These are phyloP conservation scores for Exutisphaerella laricina DNA, from an alignment of 2,329 filamentous ascomycete species.

Conservation along the genomic window DNA sequence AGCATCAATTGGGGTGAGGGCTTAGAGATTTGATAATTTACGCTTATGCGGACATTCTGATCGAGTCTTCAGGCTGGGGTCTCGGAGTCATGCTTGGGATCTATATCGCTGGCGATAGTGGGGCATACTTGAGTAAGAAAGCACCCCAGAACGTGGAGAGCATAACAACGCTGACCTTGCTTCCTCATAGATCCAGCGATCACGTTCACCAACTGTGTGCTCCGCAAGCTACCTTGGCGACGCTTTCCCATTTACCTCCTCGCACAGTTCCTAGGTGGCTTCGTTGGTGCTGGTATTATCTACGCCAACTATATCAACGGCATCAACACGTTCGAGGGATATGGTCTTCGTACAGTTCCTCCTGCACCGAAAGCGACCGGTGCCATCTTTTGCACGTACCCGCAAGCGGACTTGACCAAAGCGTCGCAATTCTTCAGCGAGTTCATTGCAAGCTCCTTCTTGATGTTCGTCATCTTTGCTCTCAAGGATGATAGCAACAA, in stretches of 20 bases:
- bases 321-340: constrained; percentile 56
- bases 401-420: constrained; percentile 56
- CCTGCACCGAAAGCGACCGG: constrained; percentile 54
- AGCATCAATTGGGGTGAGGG: constrained; percentile 37
- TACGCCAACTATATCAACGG: constrained; percentile 51
- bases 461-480: constrained; percentile 67
- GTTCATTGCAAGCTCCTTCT: constrained; percentile 59
- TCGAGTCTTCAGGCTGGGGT: constrained; percentile 49
- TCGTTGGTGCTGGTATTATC: constrained; percentile 48
- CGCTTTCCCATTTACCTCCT: constrained; percentile 63
- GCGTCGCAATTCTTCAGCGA: constrained; percentile 67
- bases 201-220: constrained; percentile 63
- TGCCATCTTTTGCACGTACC: constrained; percentile 65
- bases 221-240: constrained; percentile 62
- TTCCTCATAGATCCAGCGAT: constrained; percentile 58
- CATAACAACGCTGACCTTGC: not conserved
- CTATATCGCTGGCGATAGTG: constrained; percentile 31
- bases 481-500: constrained; percentile 50
- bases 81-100: constrained; percentile 63
- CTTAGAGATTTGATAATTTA: no score
- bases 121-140: constrained; percentile 39
- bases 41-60: no score
- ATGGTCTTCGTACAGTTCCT: constrained; percentile 57
- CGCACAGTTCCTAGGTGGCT: constrained; percentile 62
- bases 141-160: not conserved